These are phyloP conservation scores for Sordariomycetes sp. DNA, from an alignment of 2,329 filamentous ascomycete species.

Conservation along the genomic window DNA sequence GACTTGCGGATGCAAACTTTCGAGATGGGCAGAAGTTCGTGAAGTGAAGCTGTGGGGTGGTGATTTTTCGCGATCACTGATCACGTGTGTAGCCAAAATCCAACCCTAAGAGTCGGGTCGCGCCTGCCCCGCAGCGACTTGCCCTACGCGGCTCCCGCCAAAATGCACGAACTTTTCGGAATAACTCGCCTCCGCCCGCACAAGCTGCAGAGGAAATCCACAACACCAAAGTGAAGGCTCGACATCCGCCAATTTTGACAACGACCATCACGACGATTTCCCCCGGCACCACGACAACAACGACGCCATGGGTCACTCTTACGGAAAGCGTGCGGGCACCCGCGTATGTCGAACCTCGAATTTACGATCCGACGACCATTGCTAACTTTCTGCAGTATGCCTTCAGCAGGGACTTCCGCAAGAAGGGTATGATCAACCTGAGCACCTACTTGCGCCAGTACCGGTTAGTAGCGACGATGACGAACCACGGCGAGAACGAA, in stretches of 20 bases:
- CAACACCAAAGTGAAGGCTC: constrained; percentile 21
- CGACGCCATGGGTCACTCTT: constrained; percentile 76
- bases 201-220: constrained; percentile 28
- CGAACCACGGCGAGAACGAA: constrained; percentile 4
- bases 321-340: constrained; percentile 80
- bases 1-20: constrained; percentile 12
- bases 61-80: constrained; percentile 14
- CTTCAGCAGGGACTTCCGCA: constrained; percentile 89
- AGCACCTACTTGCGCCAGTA: constrained; percentile 93
- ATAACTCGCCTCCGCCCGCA: constrained; percentile 27
- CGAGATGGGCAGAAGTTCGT: constrained; percentile 12
- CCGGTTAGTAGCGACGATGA: constrained; percentile 45
- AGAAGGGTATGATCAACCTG: constrained; percentile 89
- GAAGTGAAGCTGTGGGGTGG: constrained; percentile 23
- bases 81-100: background rate
- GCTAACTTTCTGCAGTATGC: constrained; percentile 53
- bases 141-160: constrained; percentile 18
- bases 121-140: constrained; percentile 14
- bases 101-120: constrained; percentile 20
- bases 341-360: constrained; percentile 49
- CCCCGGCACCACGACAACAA: constrained; percentile 30
- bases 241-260: constrained; percentile 27
- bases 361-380: constrained; percentile 6
- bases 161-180: constrained; percentile 18
- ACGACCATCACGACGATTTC: constrained; percentile 27